Base-by-base conservation (phyloP, 169 alveolate species). In the Eimeria falciformis region DNA sequence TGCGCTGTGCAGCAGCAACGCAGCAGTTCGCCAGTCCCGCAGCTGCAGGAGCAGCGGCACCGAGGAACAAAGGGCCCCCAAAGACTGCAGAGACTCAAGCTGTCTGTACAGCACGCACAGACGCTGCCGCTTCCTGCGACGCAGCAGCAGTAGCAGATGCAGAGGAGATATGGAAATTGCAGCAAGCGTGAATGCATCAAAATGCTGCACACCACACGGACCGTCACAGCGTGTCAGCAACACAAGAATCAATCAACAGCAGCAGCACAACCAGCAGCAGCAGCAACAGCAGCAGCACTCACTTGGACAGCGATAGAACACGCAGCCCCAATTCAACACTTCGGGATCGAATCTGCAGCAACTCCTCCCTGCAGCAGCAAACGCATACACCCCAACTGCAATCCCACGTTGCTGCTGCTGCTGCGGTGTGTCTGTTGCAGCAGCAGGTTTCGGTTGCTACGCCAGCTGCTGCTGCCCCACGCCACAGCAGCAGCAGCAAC, bases 21-120 rank as follows among this genome's bases (percentile, higher is more conserved):
- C 50, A 69, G 82, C 82, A 69, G 82, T 69, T 5, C 82, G 50
- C 82, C 82, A 69, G 4, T 69, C 82, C 3, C 82, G 82, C 82
- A 69, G 82, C 53, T 69, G 82, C 82, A 69, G 82, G 53, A 69
- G 82, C 82, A 69, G 53, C 82, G 82, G 82, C 46, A 69, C 29
- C 14, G 82, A 69, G 21, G 82, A 69, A 21, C 82, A 69, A 23
- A 69, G 82, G 25, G 82, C 11, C 50, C 55, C 82, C 25, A 69
- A 33, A 9, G 82, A 69, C 55, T 69, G 82, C 0, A 69, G 50
- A 9, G 82, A 7, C 55, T 69, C 82, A 45, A 69, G 82, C 53
- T 69, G 82, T 33, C 82, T 12, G 5, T 69, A 33, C 82, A 69
- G 82, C 56, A 69, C 82, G 17, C 82, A 69, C 25, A 29, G 82